phyloP scores from a whole-genome alignment of 164 flowering plant genomes.

The Santalum album region DNA sequence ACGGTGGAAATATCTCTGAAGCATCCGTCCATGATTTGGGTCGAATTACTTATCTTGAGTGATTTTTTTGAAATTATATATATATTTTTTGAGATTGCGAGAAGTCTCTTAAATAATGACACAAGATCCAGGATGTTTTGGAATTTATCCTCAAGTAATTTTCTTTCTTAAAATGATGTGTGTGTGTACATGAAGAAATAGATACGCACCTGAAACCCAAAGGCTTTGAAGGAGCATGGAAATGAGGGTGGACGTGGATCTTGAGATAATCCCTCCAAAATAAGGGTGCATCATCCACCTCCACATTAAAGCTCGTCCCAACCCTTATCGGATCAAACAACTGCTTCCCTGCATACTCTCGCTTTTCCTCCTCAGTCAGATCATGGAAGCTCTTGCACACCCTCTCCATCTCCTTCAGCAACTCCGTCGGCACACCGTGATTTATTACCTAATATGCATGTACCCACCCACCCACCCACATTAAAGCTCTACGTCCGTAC shows the following conservation, averaged over 20 bases:
- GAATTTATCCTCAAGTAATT: too few species aligned
- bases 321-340: slow-evolving; percentile 20
- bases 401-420: slow-evolving; percentile 10
- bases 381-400: slow-evolving; percentile 10
- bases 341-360: slow-evolving; percentile 13
- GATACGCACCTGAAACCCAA: slow-evolving; percentile 10
- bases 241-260: slow-evolving; percentile 17
- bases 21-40: too few species aligned
- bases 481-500: too few species aligned
- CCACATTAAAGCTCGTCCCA: slow-evolving; percentile 17
- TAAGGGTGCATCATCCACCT: not conserved
- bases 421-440: slow-evolving; percentile 14
- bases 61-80: too few species aligned
- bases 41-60: too few species aligned
- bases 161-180: too few species aligned
- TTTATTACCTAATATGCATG: slow-evolving; percentile 15
- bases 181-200: too few species aligned
- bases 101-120: too few species aligned
- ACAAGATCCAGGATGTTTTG: too few species aligned
- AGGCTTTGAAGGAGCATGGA: slow-evolving; percentile 14
- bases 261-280: slow-evolving; percentile 22
- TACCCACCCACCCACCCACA: not conserved
- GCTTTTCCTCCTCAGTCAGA: slow-evolving; percentile 15
- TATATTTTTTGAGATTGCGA: too few species aligned
- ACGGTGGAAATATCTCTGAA: too few species aligned